Evolutionary conservation across 2,329 filamentous ascomycete species (phyloP).

Genomic region (Aspergillus sp.): DNA sequence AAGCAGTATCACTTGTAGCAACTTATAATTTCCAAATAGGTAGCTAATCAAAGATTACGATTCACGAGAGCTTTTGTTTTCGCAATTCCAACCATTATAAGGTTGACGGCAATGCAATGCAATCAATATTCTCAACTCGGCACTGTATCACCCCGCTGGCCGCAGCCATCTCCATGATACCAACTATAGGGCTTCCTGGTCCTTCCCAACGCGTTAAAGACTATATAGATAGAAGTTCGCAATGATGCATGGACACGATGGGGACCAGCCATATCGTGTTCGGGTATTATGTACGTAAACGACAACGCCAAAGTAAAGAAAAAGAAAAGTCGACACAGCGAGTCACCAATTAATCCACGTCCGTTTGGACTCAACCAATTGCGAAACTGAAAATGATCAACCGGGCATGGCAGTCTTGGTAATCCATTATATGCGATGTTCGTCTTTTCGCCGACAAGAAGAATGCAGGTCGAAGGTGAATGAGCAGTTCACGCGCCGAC

Average conservation of each 20-base stretch:
- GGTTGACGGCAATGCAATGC: not conserved
- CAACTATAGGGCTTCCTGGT: not conserved
- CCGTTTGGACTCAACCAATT: not conserved
- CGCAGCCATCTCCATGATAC: not conserved
- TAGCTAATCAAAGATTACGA: slow-evolving; percentile 14
- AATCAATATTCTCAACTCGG: not conserved
- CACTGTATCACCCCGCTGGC: not conserved
- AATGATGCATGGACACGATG: slow-evolving; percentile 10
- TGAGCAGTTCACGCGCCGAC: slow-evolving; percentile 56
- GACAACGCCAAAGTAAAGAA: not conserved
- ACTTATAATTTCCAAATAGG: slow-evolving; percentile 4
- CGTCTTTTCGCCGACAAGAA: too few species aligned
- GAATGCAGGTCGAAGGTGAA: too few species aligned
- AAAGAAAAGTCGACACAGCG: not conserved
- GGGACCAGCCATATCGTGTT: slow-evolving; percentile 13
- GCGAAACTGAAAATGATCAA: not conserved
- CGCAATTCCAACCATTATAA: not conserved
- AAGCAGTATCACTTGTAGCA: not conserved
- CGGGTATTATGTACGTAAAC: slow-evolving; percentile 11
- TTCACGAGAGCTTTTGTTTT: not conserved
- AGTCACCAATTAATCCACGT: not conserved
- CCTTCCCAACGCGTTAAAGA: not conserved
- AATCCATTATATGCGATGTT: too few species aligned
- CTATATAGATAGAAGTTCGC: not conserved
- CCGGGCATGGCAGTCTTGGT: not conserved